Conservation (phyloP, 164 flowering plant species). For the Stephania yunnanensis region DNA sequence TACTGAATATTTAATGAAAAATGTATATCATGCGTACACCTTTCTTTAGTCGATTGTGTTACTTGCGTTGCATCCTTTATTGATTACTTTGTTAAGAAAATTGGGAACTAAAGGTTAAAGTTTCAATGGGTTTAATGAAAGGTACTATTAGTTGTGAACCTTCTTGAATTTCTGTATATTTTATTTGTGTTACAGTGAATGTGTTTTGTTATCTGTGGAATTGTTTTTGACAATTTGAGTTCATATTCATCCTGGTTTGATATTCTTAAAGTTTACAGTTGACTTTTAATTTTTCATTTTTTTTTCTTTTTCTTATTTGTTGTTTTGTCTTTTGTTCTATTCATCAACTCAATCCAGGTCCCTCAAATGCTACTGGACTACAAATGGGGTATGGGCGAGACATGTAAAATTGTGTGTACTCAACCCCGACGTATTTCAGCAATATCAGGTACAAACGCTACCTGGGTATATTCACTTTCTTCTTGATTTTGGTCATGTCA, state of each 20-base stretch:
- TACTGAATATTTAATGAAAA: too few relatives aligned
- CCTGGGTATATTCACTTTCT: neutral
- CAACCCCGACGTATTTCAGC: constrained; percentile 98
- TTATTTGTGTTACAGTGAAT: neutral
- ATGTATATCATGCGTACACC: too few relatives aligned
- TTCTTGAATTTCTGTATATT: neutral
- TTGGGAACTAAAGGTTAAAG: neutral
- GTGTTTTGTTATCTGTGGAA: neutral
- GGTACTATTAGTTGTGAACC: neutral
- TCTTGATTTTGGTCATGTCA: neutral
- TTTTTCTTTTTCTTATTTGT: neutral
- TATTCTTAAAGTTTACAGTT: neutral
- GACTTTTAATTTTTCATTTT: neutral
- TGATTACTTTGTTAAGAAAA: too few relatives aligned
- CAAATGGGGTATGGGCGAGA: constrained; percentile 71
- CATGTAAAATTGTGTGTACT: constrained; percentile 86
- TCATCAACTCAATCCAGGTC: constrained; percentile 45
- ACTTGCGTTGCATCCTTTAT: too few relatives aligned
- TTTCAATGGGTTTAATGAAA: neutral
- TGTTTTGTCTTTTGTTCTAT: neutral
- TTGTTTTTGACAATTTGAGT: neutral
- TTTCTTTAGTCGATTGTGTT: too few relatives aligned
- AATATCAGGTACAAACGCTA: constrained; percentile 52
- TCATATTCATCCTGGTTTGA: neutral
- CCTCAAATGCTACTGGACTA: constrained; percentile 87